phyloP scores from a whole-genome alignment of 129 eudicot species.

The Chrysanthemum lavandulifolium region DNA sequence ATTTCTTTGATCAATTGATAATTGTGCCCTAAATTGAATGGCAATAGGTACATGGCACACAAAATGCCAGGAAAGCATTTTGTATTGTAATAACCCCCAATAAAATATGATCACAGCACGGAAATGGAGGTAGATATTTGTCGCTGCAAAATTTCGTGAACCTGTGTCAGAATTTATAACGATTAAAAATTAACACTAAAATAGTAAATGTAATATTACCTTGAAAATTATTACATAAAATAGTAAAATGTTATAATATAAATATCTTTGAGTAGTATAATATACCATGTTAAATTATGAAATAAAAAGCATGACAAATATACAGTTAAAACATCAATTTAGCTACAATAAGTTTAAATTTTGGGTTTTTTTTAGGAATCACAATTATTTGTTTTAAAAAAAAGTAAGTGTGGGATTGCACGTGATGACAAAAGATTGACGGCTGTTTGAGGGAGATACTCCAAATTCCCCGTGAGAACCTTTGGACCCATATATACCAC shows the following conservation, averaged over 20 bases:
- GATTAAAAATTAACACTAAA: not conserved
- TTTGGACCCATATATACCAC: slow-evolving; percentile 82
- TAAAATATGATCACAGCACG: slow-evolving; percentile 6
- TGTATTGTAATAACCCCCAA: slow-evolving; percentile 17
- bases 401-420: slow-evolving; percentile 20
- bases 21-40: slow-evolving; percentile 3
- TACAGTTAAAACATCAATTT: no score
- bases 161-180: slow-evolving; percentile 6
- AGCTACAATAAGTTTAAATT: no score
- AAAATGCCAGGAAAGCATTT: slow-evolving; percentile 14
- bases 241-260: no score
- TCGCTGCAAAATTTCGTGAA: slow-evolving; percentile 18
- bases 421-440: slow-evolving; percentile 74
- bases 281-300: no score
- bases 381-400: not conserved
- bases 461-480: slow-evolving; percentile 96
- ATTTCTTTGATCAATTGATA: no score
- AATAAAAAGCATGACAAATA: no score
- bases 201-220: no score
- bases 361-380: not conserved
- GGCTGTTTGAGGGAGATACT: slow-evolving; percentile 74
- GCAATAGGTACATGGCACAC: not conserved
- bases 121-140: slow-evolving; percentile 31
- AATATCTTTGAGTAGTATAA: no score
- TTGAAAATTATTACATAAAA: no score